Evolutionary conservation across 768 basidiomycete genomes (phyloP).

Genomic region (Suillus subaureus): DNA sequence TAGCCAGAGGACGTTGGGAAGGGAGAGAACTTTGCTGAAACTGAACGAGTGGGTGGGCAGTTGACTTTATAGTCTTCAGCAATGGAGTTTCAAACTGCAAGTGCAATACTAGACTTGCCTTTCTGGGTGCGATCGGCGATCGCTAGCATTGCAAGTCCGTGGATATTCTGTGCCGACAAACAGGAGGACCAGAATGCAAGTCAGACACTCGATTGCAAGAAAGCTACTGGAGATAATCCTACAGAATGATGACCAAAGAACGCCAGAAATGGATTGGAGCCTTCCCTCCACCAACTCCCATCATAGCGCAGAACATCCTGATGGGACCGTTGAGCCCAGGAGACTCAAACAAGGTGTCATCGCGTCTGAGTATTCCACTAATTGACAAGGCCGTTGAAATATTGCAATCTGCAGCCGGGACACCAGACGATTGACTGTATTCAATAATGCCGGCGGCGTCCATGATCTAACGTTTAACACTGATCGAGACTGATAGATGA

Average conservation of each 20-base stretch:
- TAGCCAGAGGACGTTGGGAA: not conserved
- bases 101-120: conserved; percentile 2
- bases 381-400: not conserved
- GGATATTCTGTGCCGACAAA: not conserved
- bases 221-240: not conserved
- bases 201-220: not conserved
- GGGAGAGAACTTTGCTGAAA: not conserved
- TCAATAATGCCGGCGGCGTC: conserved; percentile 1
- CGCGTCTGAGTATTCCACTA: not conserved
- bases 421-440: not conserved
- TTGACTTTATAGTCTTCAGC: not conserved
- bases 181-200: not conserved
- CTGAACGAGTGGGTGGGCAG: not conserved
- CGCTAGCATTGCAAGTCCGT: not conserved
- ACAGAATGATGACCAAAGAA: not conserved
- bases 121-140: not conserved
- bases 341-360: not conserved
- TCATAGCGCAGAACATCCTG: not conserved
- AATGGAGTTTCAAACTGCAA: not conserved
- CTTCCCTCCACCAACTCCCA: not conserved
- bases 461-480: not conserved
- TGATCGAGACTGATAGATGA: not conserved
- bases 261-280: not conserved
- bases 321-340: not conserved
- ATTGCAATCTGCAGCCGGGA: not conserved